Evolutionary conservation across 805 yeast species (phyloP).

Genomic region (Pichia pseudocactophila): DNA sequence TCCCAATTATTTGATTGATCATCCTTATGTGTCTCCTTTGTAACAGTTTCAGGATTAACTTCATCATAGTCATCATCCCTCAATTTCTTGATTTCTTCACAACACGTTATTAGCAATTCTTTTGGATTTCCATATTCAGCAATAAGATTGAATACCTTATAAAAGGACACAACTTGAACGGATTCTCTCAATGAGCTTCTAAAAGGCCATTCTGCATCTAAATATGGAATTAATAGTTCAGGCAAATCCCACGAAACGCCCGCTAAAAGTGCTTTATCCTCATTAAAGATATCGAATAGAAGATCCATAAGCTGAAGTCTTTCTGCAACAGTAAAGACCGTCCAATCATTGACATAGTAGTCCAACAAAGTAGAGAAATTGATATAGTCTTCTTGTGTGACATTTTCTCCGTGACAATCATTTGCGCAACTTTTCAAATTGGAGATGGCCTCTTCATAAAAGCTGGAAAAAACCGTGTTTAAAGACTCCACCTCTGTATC

Average conservation of each 20-base stretch:
- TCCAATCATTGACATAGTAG: conserved; percentile 43
- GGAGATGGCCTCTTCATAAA: conserved; percentile 4
- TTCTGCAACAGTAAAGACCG: conserved; percentile 39
- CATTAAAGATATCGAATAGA: conserved; percentile 35
- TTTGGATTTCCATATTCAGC: conserved; percentile 71
- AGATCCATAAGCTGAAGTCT: conserved; percentile 38
- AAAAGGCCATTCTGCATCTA: conserved; percentile 31
- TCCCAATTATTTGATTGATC: background rate
- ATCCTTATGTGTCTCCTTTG: background rate
- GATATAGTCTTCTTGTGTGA: conserved; percentile 49
- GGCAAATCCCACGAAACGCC: conserved; percentile 95
- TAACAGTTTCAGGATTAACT: background rate
- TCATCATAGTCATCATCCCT: conserved; percentile 6
- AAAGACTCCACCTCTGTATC: conserved; percentile 14
- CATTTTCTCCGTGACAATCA: conserved; percentile 15
- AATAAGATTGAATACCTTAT: conserved; percentile 51
- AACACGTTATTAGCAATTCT: conserved; percentile 62
- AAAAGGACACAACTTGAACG: conserved; percentile 29
- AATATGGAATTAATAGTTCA: conserved; percentile 45
- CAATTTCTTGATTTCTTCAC: conserved; percentile 49
- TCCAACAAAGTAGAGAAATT: conserved; percentile 70
- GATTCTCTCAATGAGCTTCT: conserved; percentile 28
- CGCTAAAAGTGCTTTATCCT: conserved; percentile 41
- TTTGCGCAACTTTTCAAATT: conserved; percentile 20
- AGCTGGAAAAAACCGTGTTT: conserved; percentile 7